These are phyloP conservation scores for Microsporum ferrugineum DNA, from an alignment of 2,329 filamentous ascomycete species.

Conservation along the genomic window DNA sequence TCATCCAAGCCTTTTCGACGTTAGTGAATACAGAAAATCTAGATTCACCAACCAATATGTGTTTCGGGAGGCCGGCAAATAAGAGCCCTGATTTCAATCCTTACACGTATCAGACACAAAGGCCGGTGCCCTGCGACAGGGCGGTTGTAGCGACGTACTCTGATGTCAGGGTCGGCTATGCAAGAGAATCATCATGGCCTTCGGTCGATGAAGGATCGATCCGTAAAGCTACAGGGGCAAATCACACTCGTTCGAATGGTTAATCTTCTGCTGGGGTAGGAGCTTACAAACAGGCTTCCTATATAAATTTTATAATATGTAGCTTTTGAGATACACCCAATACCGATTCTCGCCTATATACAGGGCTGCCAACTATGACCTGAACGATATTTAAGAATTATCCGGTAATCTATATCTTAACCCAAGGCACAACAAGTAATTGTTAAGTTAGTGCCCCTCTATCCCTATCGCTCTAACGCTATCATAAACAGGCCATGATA, in stretches of 20 bases:
- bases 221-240: not conserved
- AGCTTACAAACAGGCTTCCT: too few relatives aligned
- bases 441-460: too few relatives aligned
- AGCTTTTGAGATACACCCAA: too few relatives aligned
- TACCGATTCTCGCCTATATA: too few relatives aligned
- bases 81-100: constrained; percentile 2
- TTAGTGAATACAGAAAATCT: not conserved
- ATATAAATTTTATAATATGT: too few relatives aligned
- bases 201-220: not conserved
- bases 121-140: not conserved
- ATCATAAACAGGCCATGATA: too few relatives aligned
- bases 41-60: not conserved
- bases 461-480: too few relatives aligned
- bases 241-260: not conserved
- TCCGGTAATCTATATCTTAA: too few relatives aligned
- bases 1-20: not conserved
- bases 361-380: too few relatives aligned
- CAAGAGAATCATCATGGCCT: not conserved
- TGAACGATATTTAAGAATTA: too few relatives aligned
- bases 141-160: not conserved
- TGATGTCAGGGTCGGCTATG: not conserved
- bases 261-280: not conserved
- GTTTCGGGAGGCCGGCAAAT: constrained; percentile 2
- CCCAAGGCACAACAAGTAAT: too few relatives aligned
- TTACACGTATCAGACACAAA: not conserved